Percentiles rank a stretch among this genome's conserved stretches.
Conservation (phyloP, 2,329 filamentous ascomycete genomes). For the Septoria petroselini region DNA sequence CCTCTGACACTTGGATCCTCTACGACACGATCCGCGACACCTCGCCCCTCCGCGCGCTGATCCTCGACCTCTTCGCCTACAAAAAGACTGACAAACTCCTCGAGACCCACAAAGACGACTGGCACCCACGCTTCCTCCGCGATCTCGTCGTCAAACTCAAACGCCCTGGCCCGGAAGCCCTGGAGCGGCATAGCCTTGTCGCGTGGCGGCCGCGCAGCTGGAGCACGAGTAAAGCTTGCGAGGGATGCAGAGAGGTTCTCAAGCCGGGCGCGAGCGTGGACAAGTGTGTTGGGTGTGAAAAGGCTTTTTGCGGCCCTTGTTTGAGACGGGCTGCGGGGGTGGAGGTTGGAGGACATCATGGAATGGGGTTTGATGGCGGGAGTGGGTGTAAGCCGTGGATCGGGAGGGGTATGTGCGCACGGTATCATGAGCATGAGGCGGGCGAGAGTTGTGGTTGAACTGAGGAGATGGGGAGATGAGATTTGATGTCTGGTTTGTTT, state of each 20-base stretch:
- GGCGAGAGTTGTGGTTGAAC: conserved; percentile 33
- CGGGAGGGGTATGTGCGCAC: conserved; percentile 35
- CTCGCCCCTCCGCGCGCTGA: conserved; percentile 41
- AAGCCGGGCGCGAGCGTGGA: conserved; percentile 40
- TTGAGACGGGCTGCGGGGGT: conserved; percentile 35
- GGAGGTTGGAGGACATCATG: conserved; percentile 16
- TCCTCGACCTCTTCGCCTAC: conserved; percentile 52
- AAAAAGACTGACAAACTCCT: conserved; percentile 52
- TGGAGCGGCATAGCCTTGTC: conserved; percentile 43
- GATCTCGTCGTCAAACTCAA: conserved; percentile 49
- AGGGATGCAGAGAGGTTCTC: conserved; percentile 41
- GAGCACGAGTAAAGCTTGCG: conserved; percentile 38
- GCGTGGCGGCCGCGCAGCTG: conserved; percentile 42
- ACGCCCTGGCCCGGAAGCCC: conserved; percentile 43
- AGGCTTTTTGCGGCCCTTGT: conserved; percentile 45
- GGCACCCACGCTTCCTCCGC: conserved; percentile 49
- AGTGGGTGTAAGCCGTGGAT: conserved; percentile 42
- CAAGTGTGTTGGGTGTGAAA: conserved; percentile 43
- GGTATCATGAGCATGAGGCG: conserved; percentile 40
- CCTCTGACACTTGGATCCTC: conserved; percentile 48
- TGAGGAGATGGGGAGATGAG: no score
- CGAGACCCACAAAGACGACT: conserved; percentile 46
- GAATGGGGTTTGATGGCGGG: conserved; percentile 33
- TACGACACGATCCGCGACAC: conserved; percentile 45
- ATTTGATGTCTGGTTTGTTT: no score